Evolutionary conservation across 2,329 filamentous ascomycete genomes (phyloP), one percentile per base, ranked within the genome.

Genomic region (Diaporthe sp.): DNA sequence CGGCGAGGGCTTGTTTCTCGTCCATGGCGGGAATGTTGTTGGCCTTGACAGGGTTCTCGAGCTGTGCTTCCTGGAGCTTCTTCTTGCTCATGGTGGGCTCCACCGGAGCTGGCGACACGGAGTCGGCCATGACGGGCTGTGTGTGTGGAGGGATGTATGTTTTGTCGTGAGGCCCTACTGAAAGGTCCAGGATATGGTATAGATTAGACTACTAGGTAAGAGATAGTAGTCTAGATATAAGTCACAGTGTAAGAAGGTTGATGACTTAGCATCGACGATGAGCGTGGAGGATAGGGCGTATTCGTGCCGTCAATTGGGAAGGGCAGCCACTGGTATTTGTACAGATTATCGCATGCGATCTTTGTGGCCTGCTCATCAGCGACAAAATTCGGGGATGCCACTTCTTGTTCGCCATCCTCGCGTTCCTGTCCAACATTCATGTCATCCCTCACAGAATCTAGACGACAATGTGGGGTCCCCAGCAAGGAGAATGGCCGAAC

Each of bases 1-100:
- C 79, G 71, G 85, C 84, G 17, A 84, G 73, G 25, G 84, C 83
- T 72, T 86, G 76, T 61, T 78, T 78, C 76, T 81, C 80, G 55
- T 77, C 77, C 75, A 81, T 74, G 38, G 75, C 71, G 5, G 78
- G 78, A 28, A 79, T 77, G 17, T 45, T 71, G 47, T 75, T 67
- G n/a, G 73, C 30, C 67, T 35, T 69, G 25, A 77, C 60, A 4
- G 77, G 77, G 73, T 80, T 77, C 74, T 81, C 79, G 52, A 80
- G 70, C 57, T 81, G 79, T 33, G 75, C 75, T 66, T 75, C 75
- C 35, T 76, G 58, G 61, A 75, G 73, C 68, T 76, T 76, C 61
- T 72, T 72, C 30, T 71, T 71, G 68, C 61, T 76, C 72, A 50
- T 61, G 54, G 50, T 64, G 38, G 60, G 75, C 35, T 64, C 68